Conservation (phyloP, 2,329 filamentous ascomycete species). For the Cytospora leucostoma region DNA sequence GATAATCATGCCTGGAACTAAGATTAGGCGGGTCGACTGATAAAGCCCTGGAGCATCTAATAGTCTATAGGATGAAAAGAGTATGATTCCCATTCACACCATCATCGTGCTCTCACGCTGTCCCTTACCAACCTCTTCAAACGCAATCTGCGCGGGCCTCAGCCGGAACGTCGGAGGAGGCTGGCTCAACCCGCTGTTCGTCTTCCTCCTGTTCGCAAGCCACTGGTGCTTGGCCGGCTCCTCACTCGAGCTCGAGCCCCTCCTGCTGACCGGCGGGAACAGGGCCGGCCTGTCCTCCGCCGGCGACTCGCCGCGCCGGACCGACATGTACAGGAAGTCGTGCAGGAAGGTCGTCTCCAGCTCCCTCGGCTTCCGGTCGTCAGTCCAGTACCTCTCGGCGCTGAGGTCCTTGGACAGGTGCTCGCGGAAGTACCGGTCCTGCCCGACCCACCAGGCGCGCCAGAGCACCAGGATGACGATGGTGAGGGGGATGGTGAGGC, state of each 20-base stretch:
- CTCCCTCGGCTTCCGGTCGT: conserved; percentile 44
- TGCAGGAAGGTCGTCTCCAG: conserved; percentile 46
- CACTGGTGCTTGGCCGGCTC: conserved; percentile 6
- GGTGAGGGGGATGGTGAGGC: conserved; percentile 46
- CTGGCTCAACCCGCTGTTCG: conserved; percentile 6
- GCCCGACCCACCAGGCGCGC: conserved; percentile 51
- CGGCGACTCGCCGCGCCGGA: conserved; percentile 29
- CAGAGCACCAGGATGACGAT: conserved; percentile 44
- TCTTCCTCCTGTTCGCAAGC: conserved; percentile 9
- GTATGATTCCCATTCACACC: neutral
- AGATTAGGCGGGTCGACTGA: neutral
- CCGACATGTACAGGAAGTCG: conserved; percentile 47
- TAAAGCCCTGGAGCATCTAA: neutral
- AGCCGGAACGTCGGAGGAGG: conserved; percentile 22
- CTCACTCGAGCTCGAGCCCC: conserved; percentile 12
- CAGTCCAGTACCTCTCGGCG: conserved; percentile 51
- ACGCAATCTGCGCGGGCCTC: conserved; percentile 16
- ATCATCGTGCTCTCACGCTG: conserved; percentile 4
- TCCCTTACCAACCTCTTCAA: conserved; percentile 18
- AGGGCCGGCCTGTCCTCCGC: conserved; percentile 1
- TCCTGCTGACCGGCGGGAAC: neutral
- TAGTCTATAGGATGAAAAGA: too few species aligned
- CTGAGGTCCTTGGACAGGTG: conserved; percentile 50
- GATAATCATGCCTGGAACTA: neutral
- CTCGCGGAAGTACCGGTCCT: conserved; percentile 48